phyloP scores from a whole-genome alignment of 805 yeast genomes.

The Saturnispora zaruensis region DNA sequence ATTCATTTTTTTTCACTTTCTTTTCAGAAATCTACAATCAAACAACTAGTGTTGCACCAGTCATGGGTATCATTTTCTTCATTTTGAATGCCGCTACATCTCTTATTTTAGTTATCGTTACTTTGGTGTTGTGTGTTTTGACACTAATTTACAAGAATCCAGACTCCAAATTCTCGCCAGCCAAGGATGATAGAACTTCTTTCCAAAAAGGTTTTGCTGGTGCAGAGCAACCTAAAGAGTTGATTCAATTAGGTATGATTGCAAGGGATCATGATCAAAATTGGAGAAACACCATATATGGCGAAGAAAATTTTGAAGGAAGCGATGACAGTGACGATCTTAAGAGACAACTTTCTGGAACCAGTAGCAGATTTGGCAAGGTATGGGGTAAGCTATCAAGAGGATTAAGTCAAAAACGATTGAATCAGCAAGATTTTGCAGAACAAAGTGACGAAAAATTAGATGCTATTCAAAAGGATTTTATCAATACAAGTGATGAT shows the following conservation, averaged over 20 bases:
- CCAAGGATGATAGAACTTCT: slow-evolving; percentile 85
- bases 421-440: background rate
- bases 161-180: slow-evolving; percentile 80
- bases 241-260: slow-evolving; percentile 70
- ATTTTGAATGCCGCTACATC: slow-evolving; percentile 85
- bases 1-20: slow-evolving; percentile 78
- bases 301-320: slow-evolving; percentile 20
- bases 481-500: background rate
- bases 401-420: slow-evolving; percentile 3
- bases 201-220: slow-evolving; percentile 44
- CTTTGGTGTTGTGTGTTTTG: slow-evolving; percentile 55
- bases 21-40: slow-evolving; percentile 81
- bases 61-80: slow-evolving; percentile 90
- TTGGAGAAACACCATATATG: slow-evolving; percentile 63
- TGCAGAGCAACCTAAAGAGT: slow-evolving; percentile 32
- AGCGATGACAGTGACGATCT: background rate
- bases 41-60: slow-evolving; percentile 65
- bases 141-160: slow-evolving; percentile 75
- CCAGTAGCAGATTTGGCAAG: slow-evolving; percentile 3
- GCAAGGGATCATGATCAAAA: slow-evolving; percentile 71
- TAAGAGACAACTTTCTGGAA: slow-evolving; percentile 3
- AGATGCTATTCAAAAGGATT: background rate
- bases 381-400: slow-evolving; percentile 6
- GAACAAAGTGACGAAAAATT: background rate
- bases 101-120: slow-evolving; percentile 58